Conservation (phyloP, 169 alveolate genomes). For the Blepharisma undulans region DNA sequence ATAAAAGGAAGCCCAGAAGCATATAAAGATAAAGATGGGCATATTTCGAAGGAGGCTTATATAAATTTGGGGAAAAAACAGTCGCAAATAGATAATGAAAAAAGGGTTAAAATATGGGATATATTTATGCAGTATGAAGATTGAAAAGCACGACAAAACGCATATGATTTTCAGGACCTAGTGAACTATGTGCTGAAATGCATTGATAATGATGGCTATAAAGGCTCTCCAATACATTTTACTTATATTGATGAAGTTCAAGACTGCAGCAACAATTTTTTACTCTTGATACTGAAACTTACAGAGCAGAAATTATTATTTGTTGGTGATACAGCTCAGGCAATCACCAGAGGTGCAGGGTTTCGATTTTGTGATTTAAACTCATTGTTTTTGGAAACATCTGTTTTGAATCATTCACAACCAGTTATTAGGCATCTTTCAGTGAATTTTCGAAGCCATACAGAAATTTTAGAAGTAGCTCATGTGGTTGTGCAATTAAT, state of each 20-base stretch:
- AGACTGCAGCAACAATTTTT: constrained; percentile 53
- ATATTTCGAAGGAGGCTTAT: constrained; percentile 8
- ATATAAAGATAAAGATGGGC: constrained; percentile 11
- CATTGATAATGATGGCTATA: not conserved
- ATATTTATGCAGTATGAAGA: constrained; percentile 57
- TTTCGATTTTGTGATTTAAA: constrained; percentile 79
- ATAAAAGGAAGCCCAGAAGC: constrained; percentile 69
- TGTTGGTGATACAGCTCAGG: constrained; percentile 87
- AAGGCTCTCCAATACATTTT: constrained; percentile 47
- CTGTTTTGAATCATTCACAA: constrained; percentile 10
- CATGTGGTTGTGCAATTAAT: constrained; percentile 65
- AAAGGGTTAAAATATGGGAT: constrained; percentile 27
- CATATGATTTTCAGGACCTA: constrained; percentile 72
- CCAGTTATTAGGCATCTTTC: constrained; percentile 57
- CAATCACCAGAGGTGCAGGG: constrained; percentile 86
- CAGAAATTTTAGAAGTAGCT: constrained; percentile 72
- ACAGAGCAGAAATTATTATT: constrained; percentile 62
- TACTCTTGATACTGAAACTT: constrained; percentile 39
- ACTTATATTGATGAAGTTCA: constrained; percentile 77
- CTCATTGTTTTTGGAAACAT: constrained; percentile 48
- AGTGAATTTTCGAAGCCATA: constrained; percentile 80
- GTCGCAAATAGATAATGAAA: not conserved
- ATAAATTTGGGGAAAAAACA: not conserved
- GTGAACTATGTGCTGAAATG: constrained; percentile 51
- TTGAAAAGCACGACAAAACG: constrained; percentile 57